Percentiles rank a stretch among this genome's conserved stretches.
Conservation (phyloP, 2,329 filamentous ascomycete genomes). For the Aureobasidium namibiae region DNA sequence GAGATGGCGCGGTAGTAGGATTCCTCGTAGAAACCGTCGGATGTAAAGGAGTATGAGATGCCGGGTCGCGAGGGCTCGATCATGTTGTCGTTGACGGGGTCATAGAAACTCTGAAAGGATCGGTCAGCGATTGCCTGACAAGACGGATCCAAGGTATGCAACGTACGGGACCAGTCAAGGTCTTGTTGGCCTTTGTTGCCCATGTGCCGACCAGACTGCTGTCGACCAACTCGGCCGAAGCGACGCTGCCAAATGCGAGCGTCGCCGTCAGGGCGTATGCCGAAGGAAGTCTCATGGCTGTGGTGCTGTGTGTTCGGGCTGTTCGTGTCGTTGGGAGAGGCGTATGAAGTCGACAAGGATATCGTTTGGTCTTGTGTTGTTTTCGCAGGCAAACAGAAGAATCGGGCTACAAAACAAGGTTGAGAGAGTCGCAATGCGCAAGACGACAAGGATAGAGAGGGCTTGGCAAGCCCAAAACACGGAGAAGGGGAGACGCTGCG, state of each 20-base stretch:
- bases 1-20: slow-evolving; percentile 62
- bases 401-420: not conserved
- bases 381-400: not conserved
- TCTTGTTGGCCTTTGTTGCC: slow-evolving; percentile 62
- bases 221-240: not conserved
- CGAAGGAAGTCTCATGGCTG: slow-evolving; percentile 10
- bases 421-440: not conserved
- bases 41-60: slow-evolving; percentile 66
- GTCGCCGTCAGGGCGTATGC: slow-evolving; percentile 9
- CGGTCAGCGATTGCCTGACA: not conserved
- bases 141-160: slow-evolving; percentile 10
- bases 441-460: not conserved
- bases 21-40: slow-evolving; percentile 59
- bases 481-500: not conserved
- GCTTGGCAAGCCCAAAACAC: slow-evolving; percentile 9
- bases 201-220: slow-evolving; percentile 57
- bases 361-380: not conserved
- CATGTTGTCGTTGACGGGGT: slow-evolving; percentile 56
- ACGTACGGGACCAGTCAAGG: slow-evolving; percentile 59
- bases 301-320: not conserved
- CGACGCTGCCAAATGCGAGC: slow-evolving; percentile 7
- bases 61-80: slow-evolving; percentile 59
- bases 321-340: not conserved
- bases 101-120: slow-evolving; percentile 54
- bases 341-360: not conserved